Percentiles rank a stretch among this genome's conserved stretches.
These are phyloP conservation scores for Phytophthora foliorum DNA, from an alignment of 352 stramenopile species.

Conservation along the genomic window DNA sequence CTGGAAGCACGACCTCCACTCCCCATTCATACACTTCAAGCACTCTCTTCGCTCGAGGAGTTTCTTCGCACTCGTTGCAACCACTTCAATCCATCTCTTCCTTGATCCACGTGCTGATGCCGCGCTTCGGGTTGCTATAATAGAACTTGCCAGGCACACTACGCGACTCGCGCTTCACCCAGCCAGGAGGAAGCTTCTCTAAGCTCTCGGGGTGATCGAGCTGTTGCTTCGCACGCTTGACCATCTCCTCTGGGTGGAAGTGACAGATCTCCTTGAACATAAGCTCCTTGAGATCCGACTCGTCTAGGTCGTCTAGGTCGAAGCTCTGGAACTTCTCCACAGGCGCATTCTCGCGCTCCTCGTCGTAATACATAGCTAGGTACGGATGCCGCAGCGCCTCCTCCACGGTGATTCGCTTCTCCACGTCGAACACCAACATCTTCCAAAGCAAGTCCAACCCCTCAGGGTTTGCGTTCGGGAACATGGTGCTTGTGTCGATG, in stretches of 20 bases:
- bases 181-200: constrained; percentile 84
- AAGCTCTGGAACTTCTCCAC: constrained; percentile 90
- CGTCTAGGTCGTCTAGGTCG: constrained; percentile 85
- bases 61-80: constrained; percentile 14
- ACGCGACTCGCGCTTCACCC: constrained; percentile 88
- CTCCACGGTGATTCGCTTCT: constrained; percentile 96
- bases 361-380: constrained; percentile 91
- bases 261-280: constrained; percentile 94
- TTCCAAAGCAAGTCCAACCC: constrained; percentile 88
- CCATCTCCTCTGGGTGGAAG: constrained; percentile 91
- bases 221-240: constrained; percentile 86
- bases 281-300: constrained; percentile 88
- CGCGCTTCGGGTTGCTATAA: constrained; percentile 91
- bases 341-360: constrained; percentile 66
- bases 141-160: constrained; percentile 91
- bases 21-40: constrained; percentile 40
- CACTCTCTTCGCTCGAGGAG: constrained; percentile 22
- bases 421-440: constrained; percentile 94
- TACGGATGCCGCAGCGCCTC: constrained; percentile 97
- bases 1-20: constrained; percentile 30
- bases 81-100: constrained; percentile 80
- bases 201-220: constrained; percentile 68
- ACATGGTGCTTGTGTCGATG: constrained; percentile 86
- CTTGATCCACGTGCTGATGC: constrained; percentile 92
- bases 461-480: constrained; percentile 89